Percentiles rank a stretch among this genome's conserved stretches.
phyloP scores from a whole-genome alignment of 1,284 basidiomycete genomes.

The Irpex rosettiformis region DNA sequence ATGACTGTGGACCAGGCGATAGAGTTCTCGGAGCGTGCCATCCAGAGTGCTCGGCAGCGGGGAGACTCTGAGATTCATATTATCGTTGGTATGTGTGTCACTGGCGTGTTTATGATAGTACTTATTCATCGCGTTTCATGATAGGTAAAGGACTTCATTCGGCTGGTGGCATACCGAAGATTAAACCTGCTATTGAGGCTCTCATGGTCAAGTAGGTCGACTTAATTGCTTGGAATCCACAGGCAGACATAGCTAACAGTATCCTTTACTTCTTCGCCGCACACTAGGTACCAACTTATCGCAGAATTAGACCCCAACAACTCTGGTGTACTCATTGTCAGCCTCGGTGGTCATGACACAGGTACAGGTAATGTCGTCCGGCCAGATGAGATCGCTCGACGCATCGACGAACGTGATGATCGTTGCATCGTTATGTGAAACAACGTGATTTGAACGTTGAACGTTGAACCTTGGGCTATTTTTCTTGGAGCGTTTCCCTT shows the following conservation, averaged over 20 bases:
- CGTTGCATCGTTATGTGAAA: conserved; percentile 73
- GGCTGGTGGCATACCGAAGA: conserved; percentile 74
- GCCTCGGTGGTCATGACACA: conserved; percentile 50
- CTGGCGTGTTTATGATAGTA: background rate
- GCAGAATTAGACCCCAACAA: conserved; percentile 84
- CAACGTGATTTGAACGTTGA: no score
- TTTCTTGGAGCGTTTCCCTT: no score
- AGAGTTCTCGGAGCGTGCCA: conserved; percentile 61
- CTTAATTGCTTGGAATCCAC: no score
- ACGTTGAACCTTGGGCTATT: no score
- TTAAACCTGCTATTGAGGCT: conserved; percentile 91
- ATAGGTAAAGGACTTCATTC: conserved; percentile 79
- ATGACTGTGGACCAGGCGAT: conserved; percentile 95
- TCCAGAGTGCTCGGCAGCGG: conserved; percentile 62
- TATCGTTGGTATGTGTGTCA: conserved; percentile 71
- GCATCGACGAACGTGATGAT: conserved; percentile 46
- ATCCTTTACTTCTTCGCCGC: conserved; percentile 5
- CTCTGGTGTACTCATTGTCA: conserved; percentile 82
- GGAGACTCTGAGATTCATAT: conserved; percentile 74
- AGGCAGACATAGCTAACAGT: no score
- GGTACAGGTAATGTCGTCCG: conserved; percentile 45
- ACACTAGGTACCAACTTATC: conserved; percentile 61
- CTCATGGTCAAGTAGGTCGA: conserved; percentile 79
- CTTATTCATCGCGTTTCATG: background rate
- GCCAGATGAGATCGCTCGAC: conserved; percentile 56